Percentiles rank a stretch among this genome's conserved stretches.
Evolutionary conservation across 1,284 basidiomycete species (phyloP).

Genomic region (Leccinum pachyderme): DNA sequence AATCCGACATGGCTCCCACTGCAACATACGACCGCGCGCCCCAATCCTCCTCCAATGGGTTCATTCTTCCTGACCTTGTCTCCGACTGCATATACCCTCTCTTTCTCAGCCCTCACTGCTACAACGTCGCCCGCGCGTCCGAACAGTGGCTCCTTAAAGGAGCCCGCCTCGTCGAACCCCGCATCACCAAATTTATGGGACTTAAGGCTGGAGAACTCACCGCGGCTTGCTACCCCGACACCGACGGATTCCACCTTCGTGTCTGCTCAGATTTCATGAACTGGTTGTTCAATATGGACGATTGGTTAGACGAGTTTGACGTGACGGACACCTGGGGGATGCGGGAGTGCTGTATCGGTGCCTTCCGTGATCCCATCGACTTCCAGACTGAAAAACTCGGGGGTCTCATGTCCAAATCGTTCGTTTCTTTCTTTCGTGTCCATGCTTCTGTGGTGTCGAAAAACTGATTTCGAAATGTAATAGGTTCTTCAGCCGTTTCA

Average conservation of each 20-base stretch:
- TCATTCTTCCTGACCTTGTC: slow-evolving; percentile 65
- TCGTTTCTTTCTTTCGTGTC: slow-evolving; percentile 27
- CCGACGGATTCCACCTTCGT: slow-evolving; percentile 53
- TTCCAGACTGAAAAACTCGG: slow-evolving; percentile 50
- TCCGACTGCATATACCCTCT: slow-evolving; percentile 58
- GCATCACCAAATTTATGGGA: slow-evolving; percentile 50
- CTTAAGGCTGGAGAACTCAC: slow-evolving; percentile 67
- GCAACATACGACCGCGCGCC: slow-evolving; percentile 18
- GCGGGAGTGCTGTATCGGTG: slow-evolving; percentile 52
- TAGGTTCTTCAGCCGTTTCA: slow-evolving; percentile 54
- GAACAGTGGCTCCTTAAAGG: slow-evolving; percentile 56
- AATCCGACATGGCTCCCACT: slow-evolving; percentile 27
- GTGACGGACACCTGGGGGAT: slow-evolving; percentile 34
- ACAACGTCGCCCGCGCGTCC: slow-evolving; percentile 53
- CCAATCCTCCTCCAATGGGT: slow-evolving; percentile 30
- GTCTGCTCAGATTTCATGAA: slow-evolving; percentile 61
- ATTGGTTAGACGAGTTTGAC: slow-evolving; percentile 53
- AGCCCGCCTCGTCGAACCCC: slow-evolving; percentile 52
- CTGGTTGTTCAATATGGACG: slow-evolving; percentile 56
- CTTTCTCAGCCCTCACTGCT: slow-evolving; percentile 50
- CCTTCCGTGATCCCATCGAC: slow-evolving; percentile 43
- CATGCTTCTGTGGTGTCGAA: slow-evolving; percentile 4
- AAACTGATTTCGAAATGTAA: slow-evolving; percentile 4
- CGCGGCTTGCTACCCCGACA: slow-evolving; percentile 59
- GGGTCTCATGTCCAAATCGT: slow-evolving; percentile 56